Percentiles rank a stretch among this genome's conserved stretches.
Conservation (phyloP, 2,329 filamentous ascomycete species). For the Canariomyces notabilis region DNA sequence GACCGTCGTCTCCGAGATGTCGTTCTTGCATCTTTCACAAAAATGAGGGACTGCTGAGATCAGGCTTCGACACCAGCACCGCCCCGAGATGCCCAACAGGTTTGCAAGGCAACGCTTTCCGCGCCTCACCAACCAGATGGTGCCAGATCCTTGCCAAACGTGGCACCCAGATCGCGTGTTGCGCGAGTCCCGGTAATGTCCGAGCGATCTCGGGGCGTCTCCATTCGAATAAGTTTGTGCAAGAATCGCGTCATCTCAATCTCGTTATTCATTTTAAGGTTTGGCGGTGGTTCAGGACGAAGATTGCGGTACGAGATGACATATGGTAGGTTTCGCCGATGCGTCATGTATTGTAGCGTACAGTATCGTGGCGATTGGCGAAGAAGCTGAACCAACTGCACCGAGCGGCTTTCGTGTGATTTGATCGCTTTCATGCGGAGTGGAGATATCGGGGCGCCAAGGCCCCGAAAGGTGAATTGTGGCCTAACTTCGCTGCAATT, state of each 20-base stretch:
- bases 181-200: conserved; percentile 3
- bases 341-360: conserved; percentile 3
- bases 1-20: too few relatives aligned
- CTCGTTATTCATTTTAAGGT: background rate
- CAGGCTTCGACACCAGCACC: background rate
- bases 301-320: background rate
- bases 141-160: conserved; percentile 22
- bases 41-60: background rate
- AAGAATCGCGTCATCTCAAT: background rate
- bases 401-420: too few relatives aligned
- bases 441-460: conserved; percentile 23
- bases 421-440: conserved; percentile 3
- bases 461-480: conserved; percentile 15
- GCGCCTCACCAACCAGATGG: conserved; percentile 15
- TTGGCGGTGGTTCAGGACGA: background rate
- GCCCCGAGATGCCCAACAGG: conserved; percentile 1
- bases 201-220: background rate
- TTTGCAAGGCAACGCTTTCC: background rate
- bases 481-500: conserved; percentile 23
- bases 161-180: conserved; percentile 17
- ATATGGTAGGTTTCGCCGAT: conserved; percentile 1
- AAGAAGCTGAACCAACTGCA: background rate
- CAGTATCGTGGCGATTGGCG: too few relatives aligned
- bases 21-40: too few relatives aligned
- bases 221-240: background rate